Conservation (phyloP, 2,329 filamentous ascomycete genomes). For the Trichoderma koningiopsis region DNA sequence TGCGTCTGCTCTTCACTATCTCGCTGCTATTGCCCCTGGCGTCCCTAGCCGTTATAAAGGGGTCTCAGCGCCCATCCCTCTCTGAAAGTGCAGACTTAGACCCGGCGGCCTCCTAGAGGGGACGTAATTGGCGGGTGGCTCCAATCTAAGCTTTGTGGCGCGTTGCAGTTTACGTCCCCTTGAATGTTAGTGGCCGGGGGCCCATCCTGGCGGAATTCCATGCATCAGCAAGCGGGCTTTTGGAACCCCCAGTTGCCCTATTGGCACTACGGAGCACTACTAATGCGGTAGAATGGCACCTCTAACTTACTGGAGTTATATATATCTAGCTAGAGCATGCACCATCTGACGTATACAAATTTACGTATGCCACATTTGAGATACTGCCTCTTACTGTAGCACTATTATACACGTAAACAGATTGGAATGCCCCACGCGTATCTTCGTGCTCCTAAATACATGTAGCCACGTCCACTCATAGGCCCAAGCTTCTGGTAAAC, state of each 20-base stretch:
- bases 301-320: not conserved
- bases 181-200: not conserved
- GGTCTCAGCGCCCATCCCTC: constrained; percentile 8
- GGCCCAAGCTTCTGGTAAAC: constrained; percentile 2
- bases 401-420: not conserved
- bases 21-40: constrained; percentile 12
- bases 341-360: not conserved
- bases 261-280: not conserved
- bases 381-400: not conserved
- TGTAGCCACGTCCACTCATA: not conserved
- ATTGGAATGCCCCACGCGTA: not conserved
- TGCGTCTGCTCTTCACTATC: not conserved
- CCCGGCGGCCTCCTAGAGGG: constrained; percentile 18
- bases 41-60: constrained; percentile 14
- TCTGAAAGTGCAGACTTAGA: constrained; percentile 9
- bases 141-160: constrained; percentile 20
- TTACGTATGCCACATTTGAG: not conserved
- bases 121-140: constrained; percentile 16
- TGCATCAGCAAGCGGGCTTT: not conserved
- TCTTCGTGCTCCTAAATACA: not conserved
- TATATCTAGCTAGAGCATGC: not conserved
- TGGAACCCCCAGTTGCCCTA: not conserved
- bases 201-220: not conserved
- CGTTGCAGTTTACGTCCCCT: constrained; percentile 20
- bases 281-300: not conserved